These are phyloP conservation scores for Amanita phalloides DNA, from an alignment of 768 basidiomycete genomes.

Conservation along the genomic window DNA sequence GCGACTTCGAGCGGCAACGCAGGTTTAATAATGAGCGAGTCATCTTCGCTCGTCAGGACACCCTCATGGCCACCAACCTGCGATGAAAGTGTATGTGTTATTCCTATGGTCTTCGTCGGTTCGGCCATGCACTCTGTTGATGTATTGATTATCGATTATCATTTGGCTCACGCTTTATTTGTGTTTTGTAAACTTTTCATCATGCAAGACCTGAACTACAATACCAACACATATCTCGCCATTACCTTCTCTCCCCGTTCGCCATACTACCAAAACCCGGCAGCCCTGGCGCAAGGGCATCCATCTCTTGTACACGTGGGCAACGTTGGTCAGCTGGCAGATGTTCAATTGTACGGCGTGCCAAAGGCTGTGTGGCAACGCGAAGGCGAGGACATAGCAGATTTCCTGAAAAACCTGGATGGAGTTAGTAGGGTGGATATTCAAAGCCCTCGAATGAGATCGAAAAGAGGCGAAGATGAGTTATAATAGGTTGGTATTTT, in stretches of 20 bases:
- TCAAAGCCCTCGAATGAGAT: constrained; percentile 1
- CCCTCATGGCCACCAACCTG: constrained; percentile 82
- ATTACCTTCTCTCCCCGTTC: constrained; percentile 28
- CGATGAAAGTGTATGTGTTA: constrained; percentile 24
- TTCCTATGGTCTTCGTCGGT: constrained; percentile 6
- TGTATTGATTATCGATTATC: neutral
- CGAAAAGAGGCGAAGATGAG: constrained; percentile 4
- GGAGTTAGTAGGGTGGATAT: constrained; percentile 4
- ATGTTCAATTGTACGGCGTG: constrained; percentile 35
- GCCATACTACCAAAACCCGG: constrained; percentile 19
- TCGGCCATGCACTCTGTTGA: constrained; percentile 1
- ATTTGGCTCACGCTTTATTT: neutral
- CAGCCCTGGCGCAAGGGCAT: constrained; percentile 19
- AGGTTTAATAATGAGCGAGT: constrained; percentile 75
- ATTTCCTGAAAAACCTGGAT: neutral
- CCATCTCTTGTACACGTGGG: constrained; percentile 26
- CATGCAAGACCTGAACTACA: constrained; percentile 23
- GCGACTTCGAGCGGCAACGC: constrained; percentile 50
- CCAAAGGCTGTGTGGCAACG: constrained; percentile 26
- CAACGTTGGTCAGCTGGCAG: constrained; percentile 28
- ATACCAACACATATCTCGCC: constrained; percentile 30
- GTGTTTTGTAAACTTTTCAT: neutral
- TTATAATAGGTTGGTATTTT: neutral
- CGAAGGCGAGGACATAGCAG: constrained; percentile 4
- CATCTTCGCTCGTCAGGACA: constrained; percentile 61